These are phyloP conservation scores for Triangularia verruculosa DNA, from an alignment of 2,329 filamentous ascomycete genomes.

Conservation along the genomic window DNA sequence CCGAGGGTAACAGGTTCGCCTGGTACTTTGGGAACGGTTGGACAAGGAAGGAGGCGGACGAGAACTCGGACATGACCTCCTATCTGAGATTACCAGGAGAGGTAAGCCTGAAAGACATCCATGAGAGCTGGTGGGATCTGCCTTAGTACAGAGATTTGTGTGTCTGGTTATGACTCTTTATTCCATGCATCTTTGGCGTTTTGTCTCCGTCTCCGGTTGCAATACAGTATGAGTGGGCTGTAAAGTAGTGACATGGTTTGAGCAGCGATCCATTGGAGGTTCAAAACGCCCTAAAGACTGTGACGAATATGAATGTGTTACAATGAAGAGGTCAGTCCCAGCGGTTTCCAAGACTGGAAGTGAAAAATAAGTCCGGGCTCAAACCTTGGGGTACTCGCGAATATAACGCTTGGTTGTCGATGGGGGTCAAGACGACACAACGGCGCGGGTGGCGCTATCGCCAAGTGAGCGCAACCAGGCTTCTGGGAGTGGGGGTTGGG, in stretches of 20 bases:
- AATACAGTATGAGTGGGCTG: no score
- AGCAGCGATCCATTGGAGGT: no score
- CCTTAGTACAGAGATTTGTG: conserved; percentile 30
- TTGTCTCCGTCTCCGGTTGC: no score
- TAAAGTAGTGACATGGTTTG: no score
- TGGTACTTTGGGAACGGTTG: conserved; percentile 68
- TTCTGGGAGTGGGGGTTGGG: neutral
- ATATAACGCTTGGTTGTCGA: neutral
- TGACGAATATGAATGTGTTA: no score
- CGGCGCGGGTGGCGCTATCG: conserved; percentile 8
- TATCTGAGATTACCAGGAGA: conserved; percentile 58
- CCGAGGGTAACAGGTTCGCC: conserved; percentile 50
- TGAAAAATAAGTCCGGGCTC: neutral
- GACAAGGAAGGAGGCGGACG: conserved; percentile 56
- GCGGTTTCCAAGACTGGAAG: neutral
- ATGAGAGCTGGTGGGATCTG: conserved; percentile 66
- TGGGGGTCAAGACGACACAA: conserved; percentile 1
- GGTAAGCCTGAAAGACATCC: conserved; percentile 58
- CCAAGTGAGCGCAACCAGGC: neutral
- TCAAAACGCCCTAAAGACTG: no score
- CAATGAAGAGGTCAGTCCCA: no score
- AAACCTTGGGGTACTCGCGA: neutral
- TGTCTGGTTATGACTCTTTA: neutral
- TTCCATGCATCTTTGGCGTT: neutral
- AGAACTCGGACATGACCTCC: conserved; percentile 57